A percentile compares a stretch with the other conserved stretches of the same genome.
Evolutionary conservation across 2,329 filamentous ascomycete genomes (phyloP).

Genomic region (Diaporthe vexans): DNA sequence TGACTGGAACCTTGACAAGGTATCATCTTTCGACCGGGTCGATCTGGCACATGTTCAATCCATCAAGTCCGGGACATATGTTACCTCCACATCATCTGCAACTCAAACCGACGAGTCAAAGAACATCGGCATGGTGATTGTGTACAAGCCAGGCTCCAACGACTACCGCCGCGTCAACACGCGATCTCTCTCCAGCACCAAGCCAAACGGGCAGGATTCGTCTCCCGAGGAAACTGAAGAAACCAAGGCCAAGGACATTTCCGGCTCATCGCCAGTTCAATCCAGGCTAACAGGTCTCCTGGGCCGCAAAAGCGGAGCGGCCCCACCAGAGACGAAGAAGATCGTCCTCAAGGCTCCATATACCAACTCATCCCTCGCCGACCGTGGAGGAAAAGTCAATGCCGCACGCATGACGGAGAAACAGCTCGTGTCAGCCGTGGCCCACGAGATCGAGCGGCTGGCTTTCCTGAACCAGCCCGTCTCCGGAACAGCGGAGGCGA

Average conservation of each 20-base stretch:
- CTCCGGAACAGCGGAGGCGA: constrained; percentile 56
- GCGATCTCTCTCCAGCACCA: constrained; percentile 76
- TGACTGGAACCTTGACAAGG: constrained; percentile 96
- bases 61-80: constrained; percentile 87
- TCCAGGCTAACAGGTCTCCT: constrained; percentile 59
- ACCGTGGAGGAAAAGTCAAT: constrained; percentile 57
- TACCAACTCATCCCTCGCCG: constrained; percentile 66
- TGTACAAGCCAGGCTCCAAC: constrained; percentile 79
- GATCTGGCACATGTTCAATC: constrained; percentile 79
- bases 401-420: constrained; percentile 64
- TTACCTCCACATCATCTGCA: constrained; percentile 87
- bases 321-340: constrained; percentile 53
- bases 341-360: constrained; percentile 71
- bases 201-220: constrained; percentile 45
- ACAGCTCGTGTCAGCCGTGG: constrained; percentile 74
- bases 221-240: constrained; percentile 33
- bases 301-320: constrained; percentile 51
- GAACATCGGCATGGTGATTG: constrained; percentile 88
- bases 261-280: constrained; percentile 41
- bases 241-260: not conserved
- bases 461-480: constrained; percentile 64
- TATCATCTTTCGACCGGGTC: constrained; percentile 90
- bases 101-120: constrained; percentile 81
- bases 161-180: constrained; percentile 88
- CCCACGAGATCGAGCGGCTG: constrained; percentile 81